Evolutionary conservation across 2,329 filamentous ascomycete species (phyloP), one percentile per base, ranked within the genome.

Genomic region (Fusarium cyanostomum): DNA sequence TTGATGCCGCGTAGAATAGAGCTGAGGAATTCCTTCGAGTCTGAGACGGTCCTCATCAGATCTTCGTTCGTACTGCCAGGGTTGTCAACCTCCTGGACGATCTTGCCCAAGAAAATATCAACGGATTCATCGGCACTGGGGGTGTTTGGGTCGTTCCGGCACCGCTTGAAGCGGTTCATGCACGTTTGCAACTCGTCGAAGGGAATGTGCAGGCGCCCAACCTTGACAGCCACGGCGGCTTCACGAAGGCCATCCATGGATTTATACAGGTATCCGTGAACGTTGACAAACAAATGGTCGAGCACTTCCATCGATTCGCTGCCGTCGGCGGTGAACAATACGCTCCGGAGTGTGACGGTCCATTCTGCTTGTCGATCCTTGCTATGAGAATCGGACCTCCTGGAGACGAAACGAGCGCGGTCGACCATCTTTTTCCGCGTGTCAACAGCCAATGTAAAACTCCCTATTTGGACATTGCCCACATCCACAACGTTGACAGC

Each of bases 1-100:
- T 97, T 96, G 66, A 99, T 92, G 48, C 95, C 95, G 39, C 92
- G 87, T 45, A 99, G 81, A 37, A 97, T 89, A 1, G 95, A 97
- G 74, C 91, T 92, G 53, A 94, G 85, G 72, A 99, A 95, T 63
- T 97, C 93, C 70, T 94, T 94, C 0, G 93, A 97, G 72, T 97
- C 94, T 1, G 94, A 94, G 0, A 97, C 91, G 0, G 91, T 90
- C 73, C 92, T 90, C 53, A 94, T 89, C 54, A 97, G 84, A 27
- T 86, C 84, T 52, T 92, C 87, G 59, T 84, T 81, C 18, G 83
- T 81, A 60, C 79, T 91, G n/a, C 87, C 88, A 8, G 90, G 87
- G 28, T 84, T 80, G 30, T 90, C 88, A 16, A 91, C 75, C 72
- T 96, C 92, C 72, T 91, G 88, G 38, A 92, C 85, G n/a, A 93